These are phyloP conservation scores for Ustilago curta DNA, from an alignment of 1,284 basidiomycete species.

Conservation along the genomic window DNA sequence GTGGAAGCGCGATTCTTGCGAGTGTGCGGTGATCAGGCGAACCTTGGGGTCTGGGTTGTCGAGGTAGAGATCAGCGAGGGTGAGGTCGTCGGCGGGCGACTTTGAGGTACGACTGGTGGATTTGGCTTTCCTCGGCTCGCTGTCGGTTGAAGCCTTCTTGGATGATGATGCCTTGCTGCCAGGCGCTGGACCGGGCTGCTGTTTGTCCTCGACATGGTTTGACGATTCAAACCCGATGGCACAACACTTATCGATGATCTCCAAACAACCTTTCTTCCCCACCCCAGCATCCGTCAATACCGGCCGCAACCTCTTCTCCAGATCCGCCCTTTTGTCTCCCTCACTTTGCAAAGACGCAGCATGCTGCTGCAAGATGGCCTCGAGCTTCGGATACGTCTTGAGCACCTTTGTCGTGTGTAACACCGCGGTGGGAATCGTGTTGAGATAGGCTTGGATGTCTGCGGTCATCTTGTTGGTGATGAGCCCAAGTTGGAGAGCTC, in stretches of 20 bases:
- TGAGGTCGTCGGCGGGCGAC: slow-evolving; percentile 14
- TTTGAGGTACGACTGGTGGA: slow-evolving; percentile 2
- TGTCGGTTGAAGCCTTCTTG: background rate
- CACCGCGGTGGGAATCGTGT: slow-evolving; percentile 62
- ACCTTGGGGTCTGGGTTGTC: slow-evolving; percentile 32
- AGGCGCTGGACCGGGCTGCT: background rate
- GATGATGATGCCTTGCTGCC: background rate
- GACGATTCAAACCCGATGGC: background rate
- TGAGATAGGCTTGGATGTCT: slow-evolving; percentile 30
- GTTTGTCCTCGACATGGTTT: background rate
- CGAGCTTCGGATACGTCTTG: slow-evolving; percentile 53
- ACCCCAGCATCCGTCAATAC: slow-evolving; percentile 54
- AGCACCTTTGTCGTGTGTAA: slow-evolving; percentile 40
- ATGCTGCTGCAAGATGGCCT: slow-evolving; percentile 29
- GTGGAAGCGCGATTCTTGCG: slow-evolving; percentile 73
- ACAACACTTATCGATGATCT: slow-evolving; percentile 42
- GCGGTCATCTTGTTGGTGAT: background rate
- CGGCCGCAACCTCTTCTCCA: slow-evolving; percentile 47
- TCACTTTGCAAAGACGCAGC: background rate
- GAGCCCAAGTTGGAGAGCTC: background rate
- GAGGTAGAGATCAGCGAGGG: slow-evolving; percentile 19
- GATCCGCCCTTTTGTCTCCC: background rate
- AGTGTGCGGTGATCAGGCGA: slow-evolving; percentile 61
- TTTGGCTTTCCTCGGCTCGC: background rate
- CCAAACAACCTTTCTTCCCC: slow-evolving; percentile 45